Percentiles rank a stretch among this genome's conserved stretches.
These are phyloP conservation scores for Maudiozyma turicensis DNA, from an alignment of 805 yeast genomes.

Conservation along the genomic window DNA sequence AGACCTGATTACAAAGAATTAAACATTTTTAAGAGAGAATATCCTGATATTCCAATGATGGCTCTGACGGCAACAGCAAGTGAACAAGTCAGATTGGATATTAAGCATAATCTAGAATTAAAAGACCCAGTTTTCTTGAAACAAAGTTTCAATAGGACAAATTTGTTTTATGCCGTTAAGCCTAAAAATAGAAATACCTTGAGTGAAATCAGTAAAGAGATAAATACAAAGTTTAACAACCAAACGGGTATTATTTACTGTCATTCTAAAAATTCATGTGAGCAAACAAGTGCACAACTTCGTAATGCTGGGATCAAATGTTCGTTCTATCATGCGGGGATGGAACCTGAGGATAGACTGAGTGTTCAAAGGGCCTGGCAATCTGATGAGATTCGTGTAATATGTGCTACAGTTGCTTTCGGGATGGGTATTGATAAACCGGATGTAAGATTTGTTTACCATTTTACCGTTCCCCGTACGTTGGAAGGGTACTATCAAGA, in stretches of 20 bases:
- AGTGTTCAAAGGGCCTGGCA: slow-evolving; percentile 79
- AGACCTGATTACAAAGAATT: slow-evolving; percentile 89
- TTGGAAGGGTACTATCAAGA: slow-evolving; percentile 97
- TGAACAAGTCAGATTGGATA: slow-evolving; percentile 79
- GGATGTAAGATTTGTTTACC: slow-evolving; percentile 88
- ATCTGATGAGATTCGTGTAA: slow-evolving; percentile 53
- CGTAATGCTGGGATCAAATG: slow-evolving; percentile 51
- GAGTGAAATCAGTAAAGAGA: slow-evolving; percentile 51
- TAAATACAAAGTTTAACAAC: slow-evolving; percentile 41
- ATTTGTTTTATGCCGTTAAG: slow-evolving; percentile 68
- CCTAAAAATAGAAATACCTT: slow-evolving; percentile 49
- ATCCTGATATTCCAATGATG: slow-evolving; percentile 82
- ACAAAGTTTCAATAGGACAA: slow-evolving; percentile 89
- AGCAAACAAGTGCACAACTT: slow-evolving; percentile 61
- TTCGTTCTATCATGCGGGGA: slow-evolving; percentile 87
- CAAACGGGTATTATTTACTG: slow-evolving; percentile 90
- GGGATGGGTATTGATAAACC: slow-evolving; percentile 99
- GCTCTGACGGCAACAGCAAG: slow-evolving; percentile 98
- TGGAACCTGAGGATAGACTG: slow-evolving; percentile 67
- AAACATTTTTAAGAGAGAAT: slow-evolving; percentile 60
- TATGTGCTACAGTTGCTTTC: slow-evolving; percentile 97
- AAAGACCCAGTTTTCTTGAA: slow-evolving; percentile 56
- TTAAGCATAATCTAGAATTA: slow-evolving; percentile 67
- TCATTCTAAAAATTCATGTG: slow-evolving; percentile 83
- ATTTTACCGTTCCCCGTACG: slow-evolving; percentile 79